Conservation (phyloP, 305 asterid genomes). For the Fraxinus xanthoxyloides region DNA sequence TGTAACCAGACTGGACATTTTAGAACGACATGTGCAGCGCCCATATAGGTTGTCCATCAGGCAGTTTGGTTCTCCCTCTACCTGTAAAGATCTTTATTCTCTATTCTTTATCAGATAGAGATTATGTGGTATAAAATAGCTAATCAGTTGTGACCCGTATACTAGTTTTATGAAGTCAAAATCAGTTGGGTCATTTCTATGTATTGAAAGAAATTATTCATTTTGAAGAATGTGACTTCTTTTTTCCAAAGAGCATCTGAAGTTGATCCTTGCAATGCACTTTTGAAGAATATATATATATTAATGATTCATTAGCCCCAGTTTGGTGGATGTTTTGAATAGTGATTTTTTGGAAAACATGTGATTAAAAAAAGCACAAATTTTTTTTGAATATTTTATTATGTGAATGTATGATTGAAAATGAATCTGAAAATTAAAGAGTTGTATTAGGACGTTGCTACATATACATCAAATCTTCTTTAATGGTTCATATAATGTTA, state of each 20-base stretch:
- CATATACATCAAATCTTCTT: no score
- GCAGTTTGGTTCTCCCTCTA: neutral
- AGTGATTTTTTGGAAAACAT: no score
- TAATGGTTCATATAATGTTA: no score
- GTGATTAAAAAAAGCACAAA: no score
- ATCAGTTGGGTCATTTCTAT: neutral
- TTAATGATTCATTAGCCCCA: no score
- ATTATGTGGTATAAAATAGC: neutral
- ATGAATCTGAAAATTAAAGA: no score
- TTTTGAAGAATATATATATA: neutral
- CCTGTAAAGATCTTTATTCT: neutral
- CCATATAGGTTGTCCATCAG: constrained; percentile 28
- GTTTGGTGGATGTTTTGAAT: no score
- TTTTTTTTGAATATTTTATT: no score
- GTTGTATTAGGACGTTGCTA: no score
- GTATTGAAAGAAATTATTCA: neutral
- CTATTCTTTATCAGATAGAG: neutral
- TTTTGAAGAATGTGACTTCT: neutral
- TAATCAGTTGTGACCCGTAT: neutral
- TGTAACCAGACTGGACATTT: constrained; percentile 53
- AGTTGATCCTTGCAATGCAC: neutral
- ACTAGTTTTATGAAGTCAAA: neutral
- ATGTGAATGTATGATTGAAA: no score
- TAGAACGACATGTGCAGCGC: constrained; percentile 62
- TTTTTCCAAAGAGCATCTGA: neutral